Conservation (phyloP, 345 rosid genomes). For the Gynandropsis gynandra region DNA sequence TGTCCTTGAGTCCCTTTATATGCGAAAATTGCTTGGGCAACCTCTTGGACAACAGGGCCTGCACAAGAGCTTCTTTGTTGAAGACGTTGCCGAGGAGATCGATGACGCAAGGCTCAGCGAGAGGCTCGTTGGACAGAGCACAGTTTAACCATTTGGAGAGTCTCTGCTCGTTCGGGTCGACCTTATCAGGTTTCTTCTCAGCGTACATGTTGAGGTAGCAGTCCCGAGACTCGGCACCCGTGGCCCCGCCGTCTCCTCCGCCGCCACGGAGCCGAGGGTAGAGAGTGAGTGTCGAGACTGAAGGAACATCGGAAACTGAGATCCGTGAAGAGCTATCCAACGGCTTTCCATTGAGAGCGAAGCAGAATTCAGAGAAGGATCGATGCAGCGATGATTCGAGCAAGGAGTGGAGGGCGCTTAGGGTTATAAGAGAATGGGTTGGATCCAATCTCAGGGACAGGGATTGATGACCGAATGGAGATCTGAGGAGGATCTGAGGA, state of each 20-base stretch:
- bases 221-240: conserved; percentile 93
- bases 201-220: conserved; percentile 98
- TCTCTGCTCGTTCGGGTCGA: conserved; percentile 87
- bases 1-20: conserved; percentile 78
- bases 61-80: conserved; percentile 73
- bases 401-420: conserved; percentile 32
- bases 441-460: conserved; percentile 39
- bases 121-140: conserved; percentile 70
- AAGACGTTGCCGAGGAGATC: conserved; percentile 81
- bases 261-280: conserved; percentile 62
- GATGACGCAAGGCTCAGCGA: conserved; percentile 72
- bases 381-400: conserved; percentile 17
- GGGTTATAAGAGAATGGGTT: conserved; percentile 32
- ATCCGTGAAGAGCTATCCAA: conserved; percentile 39
- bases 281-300: conserved; percentile 52
- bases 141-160: conserved; percentile 85
- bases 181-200: conserved; percentile 83
- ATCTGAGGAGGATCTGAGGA: conserved; percentile 44
- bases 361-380: conserved; percentile 35
- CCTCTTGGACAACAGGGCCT: conserved; percentile 59
- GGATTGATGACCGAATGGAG: conserved; percentile 25
- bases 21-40: conserved; percentile 62
- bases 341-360: conserved; percentile 54
- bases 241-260: conserved; percentile 99
- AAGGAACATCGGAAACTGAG: conserved; percentile 34